Evolutionary conservation across 495 filamentous ascomycete genomes (phyloP).

Genomic region (Xylaria telfairii): DNA sequence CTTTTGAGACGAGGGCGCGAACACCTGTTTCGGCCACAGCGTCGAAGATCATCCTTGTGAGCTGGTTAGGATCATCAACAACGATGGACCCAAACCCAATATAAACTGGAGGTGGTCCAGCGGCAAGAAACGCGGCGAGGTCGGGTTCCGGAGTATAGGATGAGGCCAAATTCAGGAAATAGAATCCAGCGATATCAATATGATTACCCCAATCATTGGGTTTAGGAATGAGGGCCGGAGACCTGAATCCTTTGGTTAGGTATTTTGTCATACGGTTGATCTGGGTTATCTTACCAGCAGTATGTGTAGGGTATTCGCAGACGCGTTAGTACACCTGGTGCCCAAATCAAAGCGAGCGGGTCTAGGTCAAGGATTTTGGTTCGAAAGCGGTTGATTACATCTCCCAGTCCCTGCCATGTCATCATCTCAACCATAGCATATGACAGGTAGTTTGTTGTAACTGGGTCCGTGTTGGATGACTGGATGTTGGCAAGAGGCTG

Average conservation of each 20-base stretch:
- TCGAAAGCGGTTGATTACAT: conserved; percentile 76
- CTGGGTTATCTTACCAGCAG: conserved; percentile 61
- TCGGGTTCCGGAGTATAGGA: conserved; percentile 68
- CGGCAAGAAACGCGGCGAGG: conserved; percentile 67
- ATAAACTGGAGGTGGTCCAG: conserved; percentile 74
- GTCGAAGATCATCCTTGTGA: conserved; percentile 73
- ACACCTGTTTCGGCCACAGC: conserved; percentile 69
- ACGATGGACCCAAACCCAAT: conserved; percentile 87
- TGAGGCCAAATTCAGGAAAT: conserved; percentile 69
- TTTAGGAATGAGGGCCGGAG: conserved; percentile 80
- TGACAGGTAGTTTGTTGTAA: conserved; percentile 71
- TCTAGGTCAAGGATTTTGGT: conserved; percentile 69
- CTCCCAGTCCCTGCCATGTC: conserved; percentile 81
- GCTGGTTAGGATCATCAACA: conserved; percentile 70
- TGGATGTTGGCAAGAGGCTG: conserved; percentile 76
- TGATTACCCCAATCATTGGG: conserved; percentile 77
- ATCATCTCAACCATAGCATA: conserved; percentile 81
- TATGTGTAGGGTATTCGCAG: conserved; percentile 79
- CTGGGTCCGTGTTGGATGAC: conserved; percentile 63
- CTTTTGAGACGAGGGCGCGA: conserved; percentile 77
- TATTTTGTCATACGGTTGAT: neutral
- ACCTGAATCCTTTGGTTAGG: conserved; percentile 48
- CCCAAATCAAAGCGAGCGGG: conserved; percentile 69
- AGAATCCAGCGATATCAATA: conserved; percentile 76
- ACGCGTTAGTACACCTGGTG: conserved; percentile 66